Conservation (phyloP, 441 rosid genomes). For the Oxalis stricta region DNA sequence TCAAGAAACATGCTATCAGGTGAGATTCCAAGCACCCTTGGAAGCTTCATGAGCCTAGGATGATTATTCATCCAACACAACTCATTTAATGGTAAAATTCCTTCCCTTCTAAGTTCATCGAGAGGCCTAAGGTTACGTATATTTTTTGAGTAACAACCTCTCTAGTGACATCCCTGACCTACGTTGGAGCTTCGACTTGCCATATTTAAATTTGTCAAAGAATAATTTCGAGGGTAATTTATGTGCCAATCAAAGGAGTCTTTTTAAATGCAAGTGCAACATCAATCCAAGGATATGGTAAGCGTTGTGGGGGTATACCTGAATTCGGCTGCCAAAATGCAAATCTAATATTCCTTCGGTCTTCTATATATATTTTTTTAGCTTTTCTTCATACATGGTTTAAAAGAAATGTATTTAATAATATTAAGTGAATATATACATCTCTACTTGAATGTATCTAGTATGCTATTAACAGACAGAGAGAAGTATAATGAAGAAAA, state of each 20-base stretch:
- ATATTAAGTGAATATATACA: too few species aligned
- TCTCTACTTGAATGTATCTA: too few species aligned
- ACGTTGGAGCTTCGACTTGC: background rate
- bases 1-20: background rate
- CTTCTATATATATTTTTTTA: too few species aligned
- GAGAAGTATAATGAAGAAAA: background rate
- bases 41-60: background rate
- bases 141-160: too few species aligned
- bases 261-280: background rate
- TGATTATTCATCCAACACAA: background rate
- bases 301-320: background rate
- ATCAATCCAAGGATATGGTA: background rate
- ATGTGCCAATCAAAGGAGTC: background rate
- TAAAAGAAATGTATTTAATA: too few species aligned
- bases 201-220: background rate
- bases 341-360: too few species aligned
- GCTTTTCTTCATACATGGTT: too few species aligned
- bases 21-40: background rate
- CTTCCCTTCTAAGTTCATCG: background rate
- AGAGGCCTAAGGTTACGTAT: background rate
- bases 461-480: too few species aligned
- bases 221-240: background rate
- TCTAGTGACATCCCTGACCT: too few species aligned
- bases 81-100: background rate
- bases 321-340: background rate